A percentile compares a stretch with the other conserved stretches of the same genome.
Evolutionary conservation across 495 filamentous ascomycete genomes (phyloP).

Genomic region (Bryoglossum gracile): DNA sequence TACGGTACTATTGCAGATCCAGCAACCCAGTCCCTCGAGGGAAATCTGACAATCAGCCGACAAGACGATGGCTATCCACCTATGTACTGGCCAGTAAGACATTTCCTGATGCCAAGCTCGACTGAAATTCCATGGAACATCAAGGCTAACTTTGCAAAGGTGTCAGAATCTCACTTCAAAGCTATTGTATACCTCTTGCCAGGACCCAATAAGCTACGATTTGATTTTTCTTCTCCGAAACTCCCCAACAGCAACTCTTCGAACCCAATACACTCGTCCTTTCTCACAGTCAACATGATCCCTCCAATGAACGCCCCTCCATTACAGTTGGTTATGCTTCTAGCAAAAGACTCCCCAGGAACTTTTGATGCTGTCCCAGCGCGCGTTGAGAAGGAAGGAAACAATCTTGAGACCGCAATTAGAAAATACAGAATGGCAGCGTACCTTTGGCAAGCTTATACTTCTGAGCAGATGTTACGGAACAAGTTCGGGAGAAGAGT

Average conservation of each 20-base stretch:
- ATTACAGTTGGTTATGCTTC: constrained; percentile 73
- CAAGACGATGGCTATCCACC: constrained; percentile 79
- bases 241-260: constrained; percentile 61
- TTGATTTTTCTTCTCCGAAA: constrained; percentile 81
- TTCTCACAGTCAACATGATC: constrained; percentile 76
- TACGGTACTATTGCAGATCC: constrained; percentile 74
- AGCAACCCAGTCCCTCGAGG: constrained; percentile 58
- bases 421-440: constrained; percentile 85
- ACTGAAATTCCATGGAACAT: too few relatives aligned
- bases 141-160: constrained; percentile 25
- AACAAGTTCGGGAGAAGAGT: constrained; percentile 75
- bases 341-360: constrained; percentile 80
- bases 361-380: constrained; percentile 79
- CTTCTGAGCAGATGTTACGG: constrained; percentile 88
- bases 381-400: constrained; percentile 67
- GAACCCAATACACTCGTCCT: constrained; percentile 66
- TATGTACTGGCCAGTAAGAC: constrained; percentile 56
- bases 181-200: constrained; percentile 79
- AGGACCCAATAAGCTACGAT: constrained; percentile 74
- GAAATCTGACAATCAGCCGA: constrained; percentile 69
- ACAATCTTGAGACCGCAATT: constrained; percentile 68
- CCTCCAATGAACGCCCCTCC: constrained; percentile 69
- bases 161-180: constrained; percentile 82
- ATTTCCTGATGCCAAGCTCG: neutral
- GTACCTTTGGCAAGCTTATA: constrained; percentile 94